Evolutionary conservation across 305 asterid species (phyloP), one percentile per base, ranked within the genome.

Genomic region (Vinca major): DNA sequence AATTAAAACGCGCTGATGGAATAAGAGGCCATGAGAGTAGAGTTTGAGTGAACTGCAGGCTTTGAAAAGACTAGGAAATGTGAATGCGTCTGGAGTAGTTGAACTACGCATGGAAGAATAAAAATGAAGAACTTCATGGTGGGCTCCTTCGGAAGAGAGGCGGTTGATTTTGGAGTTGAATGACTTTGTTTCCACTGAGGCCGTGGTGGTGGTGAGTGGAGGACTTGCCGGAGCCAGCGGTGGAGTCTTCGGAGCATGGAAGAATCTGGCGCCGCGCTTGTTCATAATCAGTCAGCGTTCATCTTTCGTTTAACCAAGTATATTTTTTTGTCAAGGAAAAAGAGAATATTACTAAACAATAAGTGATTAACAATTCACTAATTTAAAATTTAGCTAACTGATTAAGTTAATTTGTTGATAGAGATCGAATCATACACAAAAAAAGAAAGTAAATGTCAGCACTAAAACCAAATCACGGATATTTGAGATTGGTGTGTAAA

Each of bases 61-160:
- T 72, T 89, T 91, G 78, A 91, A 81, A 48, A 87, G 78, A 49
- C 89, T 79, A 36, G 97, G 95, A 77, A 80, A 89, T 36, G 96
- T 87, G 71, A 87, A 89, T 54, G 88, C 82, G 77, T 91, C 96
- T n/a, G 90, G 83, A 13, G 79, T 45, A 72, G 74, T 76, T 65
- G 85, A 76, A 41, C 82, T 79, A 71, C 83, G 84, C 87, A 89
- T 82, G 73, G 90, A 77, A 68, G 68, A 43, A 81, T 80, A 82
- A 9, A 82, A 72, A 70, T 67, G 65, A 53, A 91, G 78, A 20
- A 81, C 92, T 54, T 85, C 82, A 21, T 79, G 83, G 76, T 87
- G 89, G 74, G 72, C 69, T 47, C 89, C 86, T 77, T 81, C 83
- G 54, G 74, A 68, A 50, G 95, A 91, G 77, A 88, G 88, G 65